Percentiles rank a stretch among this genome's conserved stretches.
Evolutionary conservation across 1,139 yeast genomes (phyloP).

Genomic region (Yamadazyma triangularis): DNA sequence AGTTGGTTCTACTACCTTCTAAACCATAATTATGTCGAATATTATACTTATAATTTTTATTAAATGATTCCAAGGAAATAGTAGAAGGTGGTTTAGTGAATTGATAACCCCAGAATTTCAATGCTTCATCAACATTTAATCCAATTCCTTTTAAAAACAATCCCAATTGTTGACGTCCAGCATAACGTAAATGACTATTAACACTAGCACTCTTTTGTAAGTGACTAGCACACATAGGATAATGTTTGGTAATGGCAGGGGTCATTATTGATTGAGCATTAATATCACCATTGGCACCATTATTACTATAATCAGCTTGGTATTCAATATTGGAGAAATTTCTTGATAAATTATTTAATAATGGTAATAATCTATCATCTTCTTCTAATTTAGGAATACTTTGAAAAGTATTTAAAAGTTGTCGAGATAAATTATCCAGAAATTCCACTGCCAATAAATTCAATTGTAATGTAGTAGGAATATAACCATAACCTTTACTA

Average conservation of each 20-base stretch:
- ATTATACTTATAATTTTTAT: conserved; percentile 84
- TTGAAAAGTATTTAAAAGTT: conserved; percentile 67
- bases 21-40: conserved; percentile 86
- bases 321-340: conserved; percentile 66
- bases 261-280: conserved; percentile 60
- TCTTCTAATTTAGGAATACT: conserved; percentile 84
- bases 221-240: conserved; percentile 79
- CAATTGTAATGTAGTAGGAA: conserved; percentile 78
- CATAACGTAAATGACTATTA: conserved; percentile 72
- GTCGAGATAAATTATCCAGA: conserved; percentile 45
- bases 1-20: conserved; percentile 85
- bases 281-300: conserved; percentile 43
- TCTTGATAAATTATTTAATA: conserved; percentile 69
- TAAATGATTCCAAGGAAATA: conserved; percentile 68
- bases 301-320: conserved; percentile 22
- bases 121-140: conserved; percentile 78
- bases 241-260: conserved; percentile 54
- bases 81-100: conserved; percentile 48
- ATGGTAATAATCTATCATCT: conserved; percentile 83
- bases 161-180: conserved; percentile 82
- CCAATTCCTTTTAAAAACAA: conserved; percentile 89
- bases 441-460: conserved; percentile 67
- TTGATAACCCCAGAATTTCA: conserved; percentile 76
- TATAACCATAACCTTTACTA: conserved; percentile 69
- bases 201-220: conserved; percentile 58